phyloP scores from a whole-genome alignment of 805 yeast genomes.

The Lachancea fermentati region DNA sequence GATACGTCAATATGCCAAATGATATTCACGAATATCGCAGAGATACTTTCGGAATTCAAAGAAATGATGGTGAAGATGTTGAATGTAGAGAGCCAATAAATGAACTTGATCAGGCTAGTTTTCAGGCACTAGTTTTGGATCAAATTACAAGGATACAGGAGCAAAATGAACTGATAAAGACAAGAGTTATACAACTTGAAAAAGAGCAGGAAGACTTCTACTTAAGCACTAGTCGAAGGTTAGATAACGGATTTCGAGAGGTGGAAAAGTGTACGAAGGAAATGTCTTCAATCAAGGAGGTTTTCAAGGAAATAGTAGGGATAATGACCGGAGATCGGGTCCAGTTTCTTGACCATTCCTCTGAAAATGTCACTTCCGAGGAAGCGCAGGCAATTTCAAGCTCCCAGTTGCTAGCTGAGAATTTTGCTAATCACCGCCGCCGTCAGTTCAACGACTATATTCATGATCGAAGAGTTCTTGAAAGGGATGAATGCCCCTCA shows the following conservation, averaged over 20 bases:
- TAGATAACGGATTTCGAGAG: conserved; percentile 18
- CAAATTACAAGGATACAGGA: conserved; percentile 21
- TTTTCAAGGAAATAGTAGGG: conserved; percentile 25
- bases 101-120: conserved; percentile 1
- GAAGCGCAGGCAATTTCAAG: conserved; percentile 10
- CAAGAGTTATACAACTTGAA: conserved; percentile 14
- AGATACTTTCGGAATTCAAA: background rate
- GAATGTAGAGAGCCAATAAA: background rate
- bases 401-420: conserved; percentile 4
- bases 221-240: conserved; percentile 11
- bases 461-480: background rate
- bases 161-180: conserved; percentile 16
- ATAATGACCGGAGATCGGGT: conserved; percentile 24
- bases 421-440: conserved; percentile 1
- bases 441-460: background rate
- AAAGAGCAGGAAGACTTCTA: conserved; percentile 24
- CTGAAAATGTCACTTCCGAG: conserved; percentile 16
- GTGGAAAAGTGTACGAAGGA: conserved; percentile 16
- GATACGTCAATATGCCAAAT: too few relatives aligned
- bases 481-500: background rate
- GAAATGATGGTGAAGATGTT: background rate
- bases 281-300: conserved; percentile 17
- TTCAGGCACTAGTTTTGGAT: conserved; percentile 18
- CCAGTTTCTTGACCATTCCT: conserved; percentile 18
- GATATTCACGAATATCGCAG: too few relatives aligned